Conservation (phyloP, 1,139 yeast genomes). For the Kazachstania sp. region DNA sequence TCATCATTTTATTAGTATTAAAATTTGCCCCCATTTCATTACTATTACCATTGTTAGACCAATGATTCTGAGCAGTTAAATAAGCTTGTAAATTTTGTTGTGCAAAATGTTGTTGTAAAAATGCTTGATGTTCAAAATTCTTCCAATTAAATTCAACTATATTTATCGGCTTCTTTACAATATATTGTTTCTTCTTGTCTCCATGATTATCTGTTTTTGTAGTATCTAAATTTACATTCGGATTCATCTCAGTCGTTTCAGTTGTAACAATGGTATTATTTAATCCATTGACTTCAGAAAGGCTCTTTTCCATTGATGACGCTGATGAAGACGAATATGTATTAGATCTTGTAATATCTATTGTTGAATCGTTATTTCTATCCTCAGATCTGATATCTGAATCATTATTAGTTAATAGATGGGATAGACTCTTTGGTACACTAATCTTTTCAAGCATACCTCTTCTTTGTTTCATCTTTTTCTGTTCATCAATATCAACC, state of each 20-base stretch:
- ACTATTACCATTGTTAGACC: not conserved
- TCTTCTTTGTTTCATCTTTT: constrained; percentile 37
- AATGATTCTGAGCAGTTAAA: constrained; percentile 18
- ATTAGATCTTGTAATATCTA: not conserved
- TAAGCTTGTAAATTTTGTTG: constrained; percentile 30
- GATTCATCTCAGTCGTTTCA: not conserved
- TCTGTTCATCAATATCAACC: constrained; percentile 42
- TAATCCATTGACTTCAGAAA: not conserved
- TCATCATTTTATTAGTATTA: not conserved
- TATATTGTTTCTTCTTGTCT: constrained; percentile 10
- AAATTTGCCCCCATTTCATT: not conserved
- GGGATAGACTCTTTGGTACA: constrained; percentile 43
- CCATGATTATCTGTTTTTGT: not conserved
- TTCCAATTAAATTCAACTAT: constrained; percentile 33
- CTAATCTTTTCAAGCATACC: constrained; percentile 41
- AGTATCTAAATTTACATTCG: not conserved
- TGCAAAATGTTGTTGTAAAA: constrained; percentile 30
- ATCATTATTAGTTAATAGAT: constrained; percentile 33
- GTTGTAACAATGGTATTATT: not conserved
- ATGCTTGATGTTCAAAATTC: constrained; percentile 30
- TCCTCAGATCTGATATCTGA: constrained; percentile 5
- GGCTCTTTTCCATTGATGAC: not conserved
- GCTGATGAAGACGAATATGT: not conserved
- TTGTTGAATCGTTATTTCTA: constrained; percentile 1
- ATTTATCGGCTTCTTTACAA: constrained; percentile 29